Base-by-base conservation (phyloP, 495 filamentous ascomycete genomes). In the Xylona heveae region DNA sequence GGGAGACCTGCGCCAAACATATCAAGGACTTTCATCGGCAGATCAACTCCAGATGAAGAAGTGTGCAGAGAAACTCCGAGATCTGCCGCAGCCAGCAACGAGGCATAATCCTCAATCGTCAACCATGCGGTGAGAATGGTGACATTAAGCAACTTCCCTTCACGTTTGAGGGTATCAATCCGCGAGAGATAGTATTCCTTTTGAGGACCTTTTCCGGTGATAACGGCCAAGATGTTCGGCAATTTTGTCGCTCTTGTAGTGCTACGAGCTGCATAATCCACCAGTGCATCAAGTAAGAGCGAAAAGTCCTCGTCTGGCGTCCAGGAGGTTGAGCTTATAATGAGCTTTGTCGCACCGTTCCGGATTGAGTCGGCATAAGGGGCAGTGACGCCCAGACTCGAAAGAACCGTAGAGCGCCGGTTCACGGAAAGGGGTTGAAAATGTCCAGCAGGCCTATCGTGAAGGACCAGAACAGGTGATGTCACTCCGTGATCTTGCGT, bases 21-120 rank as follows among this genome's bases (percentile, higher is more conserved):
- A 44, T 99, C 88, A 4, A 99, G 84, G 5, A 99, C 84, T 54
- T 99, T 99, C 88, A 99, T 99, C 0, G 88, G 88, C 15, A 99
- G 54, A 54, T 99, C 88, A 0, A 99, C 80, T 2, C 88, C 88
- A 27, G 80, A 91, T 41, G 75, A 84, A 40, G 79, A 90, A 33
- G 67, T 90, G 51, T 99, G 88, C 30, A 99, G 58, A 42, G 78
- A 88, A 12, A 99, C 66, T 2, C 88, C 88, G 7, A 95, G 50
- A 36, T 94, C 88, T 12, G 88, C 85, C 26, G 73, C 74, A 18
- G 72, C 81, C n/a, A 99, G 62, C 8, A 95, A 62, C 3, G 52
- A 61, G 1, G 88, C 85, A 49, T 99, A 99, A 45, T 92, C 81
- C 18, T 62, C 54, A 5, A 77, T 70, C 21, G 63, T 71, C 5